phyloP scores from a whole-genome alignment of 2,329 filamentous ascomycete genomes.

The Coccinonectria pachysandricola region DNA sequence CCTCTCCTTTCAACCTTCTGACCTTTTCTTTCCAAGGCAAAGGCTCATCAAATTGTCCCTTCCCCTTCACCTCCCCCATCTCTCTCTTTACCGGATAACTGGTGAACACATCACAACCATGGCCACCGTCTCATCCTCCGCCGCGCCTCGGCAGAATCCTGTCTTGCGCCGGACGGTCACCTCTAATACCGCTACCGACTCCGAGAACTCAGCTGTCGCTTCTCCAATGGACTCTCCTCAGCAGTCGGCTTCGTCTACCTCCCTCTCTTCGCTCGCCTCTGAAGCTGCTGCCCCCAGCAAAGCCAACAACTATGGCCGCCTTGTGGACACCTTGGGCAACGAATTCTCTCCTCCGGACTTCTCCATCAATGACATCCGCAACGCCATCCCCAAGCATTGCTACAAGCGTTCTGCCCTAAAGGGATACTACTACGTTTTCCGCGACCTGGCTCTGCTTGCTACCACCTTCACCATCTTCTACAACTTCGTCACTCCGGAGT shows the following conservation, averaged over 20 bases:
- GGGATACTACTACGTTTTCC: conserved; percentile 72
- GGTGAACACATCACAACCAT: conserved; percentile 27
- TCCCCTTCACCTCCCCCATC: conserved; percentile 3
- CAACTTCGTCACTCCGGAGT: conserved; percentile 79
- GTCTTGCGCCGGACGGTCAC: conserved; percentile 39
- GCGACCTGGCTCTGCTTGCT: conserved; percentile 64
- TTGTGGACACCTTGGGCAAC: conserved; percentile 90
- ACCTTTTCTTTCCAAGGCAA: too few species aligned
- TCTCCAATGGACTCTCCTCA: conserved; percentile 52
- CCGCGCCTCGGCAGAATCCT: conserved; percentile 30
- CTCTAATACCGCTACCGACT: conserved; percentile 36
- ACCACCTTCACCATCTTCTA: conserved; percentile 80
- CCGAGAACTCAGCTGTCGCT: conserved; percentile 45
- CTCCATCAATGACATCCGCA: conserved; percentile 94
- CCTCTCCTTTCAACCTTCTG: too few species aligned
- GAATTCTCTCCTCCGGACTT: conserved; percentile 88
- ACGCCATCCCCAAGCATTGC: conserved; percentile 97
- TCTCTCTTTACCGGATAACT: conserved; percentile 1
- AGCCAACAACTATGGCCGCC: conserved; percentile 43
- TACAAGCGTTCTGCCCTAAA: conserved; percentile 72
- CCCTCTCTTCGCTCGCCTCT: conserved; percentile 79
- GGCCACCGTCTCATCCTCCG: conserved; percentile 35
- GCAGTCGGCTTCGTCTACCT: conserved; percentile 70
- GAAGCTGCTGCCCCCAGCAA: conserved; percentile 34
- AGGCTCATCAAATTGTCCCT: conserved; percentile 10